These are phyloP conservation scores for Phytopythium ostracodes DNA, from an alignment of 352 stramenopile species.

Conservation along the genomic window DNA sequence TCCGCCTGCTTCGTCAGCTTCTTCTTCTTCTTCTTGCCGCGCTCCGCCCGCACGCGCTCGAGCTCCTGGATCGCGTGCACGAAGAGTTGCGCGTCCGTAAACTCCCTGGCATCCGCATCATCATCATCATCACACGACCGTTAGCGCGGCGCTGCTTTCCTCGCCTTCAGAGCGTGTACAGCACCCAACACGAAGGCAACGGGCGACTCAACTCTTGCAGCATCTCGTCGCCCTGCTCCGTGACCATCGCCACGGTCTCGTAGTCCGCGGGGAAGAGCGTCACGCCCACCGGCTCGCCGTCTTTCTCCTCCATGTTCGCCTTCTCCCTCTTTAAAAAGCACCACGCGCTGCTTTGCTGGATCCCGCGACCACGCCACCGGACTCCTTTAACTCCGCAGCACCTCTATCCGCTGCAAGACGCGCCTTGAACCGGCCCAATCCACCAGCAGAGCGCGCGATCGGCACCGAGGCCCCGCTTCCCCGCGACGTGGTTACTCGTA, in stretches of 20 bases:
- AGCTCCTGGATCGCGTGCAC: constrained; percentile 82
- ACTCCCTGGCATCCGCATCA: constrained; percentile 44
- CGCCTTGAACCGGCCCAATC: too few relatives aligned
- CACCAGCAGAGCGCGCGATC: too few relatives aligned
- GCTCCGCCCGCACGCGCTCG: constrained; percentile 50
- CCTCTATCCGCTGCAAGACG: background rate
- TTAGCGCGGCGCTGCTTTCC: background rate
- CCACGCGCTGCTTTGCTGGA: background rate
- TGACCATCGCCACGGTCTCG: constrained; percentile 73
- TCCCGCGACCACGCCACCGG: background rate
- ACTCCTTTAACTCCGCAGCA: background rate
- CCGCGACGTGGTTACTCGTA: too few relatives aligned
- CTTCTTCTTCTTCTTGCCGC: constrained; percentile 63
- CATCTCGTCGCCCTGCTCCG: constrained; percentile 76
- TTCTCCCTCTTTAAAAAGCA: background rate
- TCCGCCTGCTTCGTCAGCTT: constrained; percentile 12
- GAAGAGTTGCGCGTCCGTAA: constrained; percentile 80
- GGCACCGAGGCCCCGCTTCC: too few relatives aligned
- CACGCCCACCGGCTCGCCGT: constrained; percentile 48
- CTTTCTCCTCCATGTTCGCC: constrained; percentile 42
- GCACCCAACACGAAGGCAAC: too few relatives aligned
- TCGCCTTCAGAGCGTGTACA: too few relatives aligned
- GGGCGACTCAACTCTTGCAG: constrained; percentile 47
- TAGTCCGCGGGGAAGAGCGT: constrained; percentile 81
- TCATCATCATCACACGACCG: background rate